Evolutionary conservation across 495 filamentous ascomycete species (phyloP).

Genomic region (Viridothelium virens): DNA sequence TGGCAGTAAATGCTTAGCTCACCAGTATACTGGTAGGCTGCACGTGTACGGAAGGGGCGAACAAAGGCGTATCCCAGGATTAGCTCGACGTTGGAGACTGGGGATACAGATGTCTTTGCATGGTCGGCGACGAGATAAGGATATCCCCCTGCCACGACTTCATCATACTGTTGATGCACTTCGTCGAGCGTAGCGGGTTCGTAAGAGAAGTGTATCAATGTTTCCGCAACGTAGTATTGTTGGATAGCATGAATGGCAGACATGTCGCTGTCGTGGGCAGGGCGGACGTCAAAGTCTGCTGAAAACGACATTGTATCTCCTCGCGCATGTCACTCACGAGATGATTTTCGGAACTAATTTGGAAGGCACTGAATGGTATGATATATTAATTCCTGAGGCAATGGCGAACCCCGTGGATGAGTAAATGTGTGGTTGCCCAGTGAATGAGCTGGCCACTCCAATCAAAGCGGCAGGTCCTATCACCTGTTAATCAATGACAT

Average conservation of each 20-base stretch:
- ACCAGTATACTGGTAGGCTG: background rate
- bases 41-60: background rate
- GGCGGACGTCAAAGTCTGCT: background rate
- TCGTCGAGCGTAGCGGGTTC: background rate
- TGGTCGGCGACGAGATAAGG: conserved; percentile 1
- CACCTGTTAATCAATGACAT: too few species aligned
- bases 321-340: background rate
- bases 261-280: background rate
- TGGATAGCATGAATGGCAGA: background rate
- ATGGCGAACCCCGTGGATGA: background rate
- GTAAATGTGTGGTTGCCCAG: background rate
- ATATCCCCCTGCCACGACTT: background rate
- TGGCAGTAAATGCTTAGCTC: conserved; percentile 5
- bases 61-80: conserved; percentile 3
- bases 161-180: background rate
- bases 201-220: conserved; percentile 3
- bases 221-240: background rate
- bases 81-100: background rate
- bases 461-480: too few species aligned
- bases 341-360: background rate
- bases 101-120: background rate
- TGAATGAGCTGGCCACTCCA: background rate
- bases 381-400: background rate
- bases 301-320: background rate
- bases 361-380: background rate